Conservation (phyloP, 164 flowering plant genomes). For the Paratinospora sagittata region DNA sequence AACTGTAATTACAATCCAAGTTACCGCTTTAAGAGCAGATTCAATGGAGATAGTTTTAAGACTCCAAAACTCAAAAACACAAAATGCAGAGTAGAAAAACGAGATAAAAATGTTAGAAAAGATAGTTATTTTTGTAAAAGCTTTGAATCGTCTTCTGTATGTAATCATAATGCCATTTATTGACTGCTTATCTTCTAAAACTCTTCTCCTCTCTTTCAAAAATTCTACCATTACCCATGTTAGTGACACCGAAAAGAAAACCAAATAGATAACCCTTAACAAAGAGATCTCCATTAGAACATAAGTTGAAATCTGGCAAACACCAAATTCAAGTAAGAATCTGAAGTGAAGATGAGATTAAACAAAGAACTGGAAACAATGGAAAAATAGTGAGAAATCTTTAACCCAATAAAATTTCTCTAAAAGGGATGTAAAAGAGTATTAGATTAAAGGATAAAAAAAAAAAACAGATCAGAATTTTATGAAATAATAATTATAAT, state of each 20-base stretch:
- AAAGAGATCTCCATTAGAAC: constrained; percentile 28
- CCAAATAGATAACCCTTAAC: constrained; percentile 22
- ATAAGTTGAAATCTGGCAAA: not conserved
- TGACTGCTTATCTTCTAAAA: constrained; percentile 4
- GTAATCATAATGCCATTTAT: not conserved
- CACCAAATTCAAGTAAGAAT: constrained; percentile 7
- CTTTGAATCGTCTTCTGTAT: constrained; percentile 6
- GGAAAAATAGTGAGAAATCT: too few species aligned
- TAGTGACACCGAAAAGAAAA: constrained; percentile 25
- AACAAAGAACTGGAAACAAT: too few species aligned
- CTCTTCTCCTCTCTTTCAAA: constrained; percentile 24
- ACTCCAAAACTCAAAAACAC: constrained; percentile 31
- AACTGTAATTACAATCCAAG: constrained; percentile 41
- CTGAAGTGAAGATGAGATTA: not conserved
- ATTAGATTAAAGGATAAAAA: constrained; percentile 1
- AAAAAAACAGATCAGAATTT: not conserved
- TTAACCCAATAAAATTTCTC: too few species aligned
- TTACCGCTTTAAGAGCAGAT: constrained; percentile 20
- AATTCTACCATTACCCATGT: constrained; percentile 40
- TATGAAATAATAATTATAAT: not conserved
- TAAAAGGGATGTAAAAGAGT: too few species aligned
- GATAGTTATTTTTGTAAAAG: constrained; percentile 18
- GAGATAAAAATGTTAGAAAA: constrained; percentile 32
- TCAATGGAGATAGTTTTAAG: constrained; percentile 14
- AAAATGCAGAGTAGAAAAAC: constrained; percentile 33